Base-by-base conservation (phyloP, 805 yeast genomes). In the Metschnikowia cubensis region DNA sequence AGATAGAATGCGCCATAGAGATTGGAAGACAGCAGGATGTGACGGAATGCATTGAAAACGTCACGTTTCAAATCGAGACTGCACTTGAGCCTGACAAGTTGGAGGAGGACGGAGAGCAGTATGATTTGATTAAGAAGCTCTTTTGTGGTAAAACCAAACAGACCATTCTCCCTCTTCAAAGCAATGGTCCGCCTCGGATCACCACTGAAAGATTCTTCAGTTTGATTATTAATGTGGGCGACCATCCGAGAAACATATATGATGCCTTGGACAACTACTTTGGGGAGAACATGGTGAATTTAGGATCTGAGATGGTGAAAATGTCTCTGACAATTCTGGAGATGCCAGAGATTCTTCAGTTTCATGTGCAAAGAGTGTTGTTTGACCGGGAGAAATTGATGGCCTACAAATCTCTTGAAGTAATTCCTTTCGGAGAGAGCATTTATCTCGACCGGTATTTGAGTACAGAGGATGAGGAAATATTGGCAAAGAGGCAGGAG, bases 11-110 rank as follows among this genome's bases (percentile, higher is more conserved):
- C 59, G 84, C 94, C 0, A 73, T 85, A 47, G 91, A 88, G 61
- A 74, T 84, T 61, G 96, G 97, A 2, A 76, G 96, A 56, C 99
- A 94, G 64, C 99, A 94, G 65, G 99, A 94, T 71, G 98, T 94
- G 17, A 90, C 97, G 0, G 99, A 94, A 64, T 92, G 98, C 66
- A 90, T 92, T 61, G 96, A 91, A 49, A 94, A 94, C 65, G 97
- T 94, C 6, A 74, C 91, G 13, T 87, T 85, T 55, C 98, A 92
- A 65, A 71, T 94, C 35, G 97, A 92, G 63, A 88, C 96, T 22
- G 95, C 96, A 0, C 75, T 87, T 50, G 82, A 78, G 45, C 95
- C 96, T 0, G 74, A 74, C 14, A 65, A 66, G 1, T 61, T 85
- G 42, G 95, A 87, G 45, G 66, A 64, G 4, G 91, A 90, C 59